These are phyloP conservation scores for Solanum pimpinellifolium DNA, from an alignment of 257 asterid genomes.

Conservation along the genomic window DNA sequence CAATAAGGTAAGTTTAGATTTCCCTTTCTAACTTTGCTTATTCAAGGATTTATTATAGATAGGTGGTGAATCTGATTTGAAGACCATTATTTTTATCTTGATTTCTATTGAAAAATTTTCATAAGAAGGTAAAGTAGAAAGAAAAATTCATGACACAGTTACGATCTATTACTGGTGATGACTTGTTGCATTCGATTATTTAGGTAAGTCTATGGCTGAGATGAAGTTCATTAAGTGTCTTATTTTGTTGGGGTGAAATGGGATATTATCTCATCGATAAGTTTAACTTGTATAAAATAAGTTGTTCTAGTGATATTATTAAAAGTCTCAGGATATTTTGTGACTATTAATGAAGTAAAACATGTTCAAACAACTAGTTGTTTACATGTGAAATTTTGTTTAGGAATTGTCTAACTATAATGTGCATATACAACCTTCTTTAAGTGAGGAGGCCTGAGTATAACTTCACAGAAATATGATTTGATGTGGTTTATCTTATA, in stretches of 20 bases:
- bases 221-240: conserved; percentile 14
- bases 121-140: conserved; percentile 48
- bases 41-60: background rate
- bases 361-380: background rate
- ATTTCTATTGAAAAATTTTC: background rate
- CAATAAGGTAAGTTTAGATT: conserved; percentile 24
- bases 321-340: background rate
- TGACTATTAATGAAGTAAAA: background rate
- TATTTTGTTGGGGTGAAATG: conserved; percentile 9
- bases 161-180: conserved; percentile 42
- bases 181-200: conserved; percentile 30
- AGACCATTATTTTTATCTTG: background rate
- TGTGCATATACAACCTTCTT: background rate
- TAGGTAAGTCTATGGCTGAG: conserved; percentile 49
- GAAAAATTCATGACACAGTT: conserved; percentile 35
- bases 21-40: background rate
- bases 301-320: conserved; percentile 3
- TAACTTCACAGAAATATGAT: background rate
- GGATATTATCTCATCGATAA: background rate
- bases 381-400: background rate
- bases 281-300: background rate
- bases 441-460: background rate
- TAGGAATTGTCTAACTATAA: background rate
- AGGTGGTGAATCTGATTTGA: background rate
- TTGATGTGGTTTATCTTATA: background rate